Percentiles rank a stretch among this genome's conserved stretches.
Conservation (phyloP, 371 early-diverging fungal genomes). For the Haplosporangium sp. region DNA sequence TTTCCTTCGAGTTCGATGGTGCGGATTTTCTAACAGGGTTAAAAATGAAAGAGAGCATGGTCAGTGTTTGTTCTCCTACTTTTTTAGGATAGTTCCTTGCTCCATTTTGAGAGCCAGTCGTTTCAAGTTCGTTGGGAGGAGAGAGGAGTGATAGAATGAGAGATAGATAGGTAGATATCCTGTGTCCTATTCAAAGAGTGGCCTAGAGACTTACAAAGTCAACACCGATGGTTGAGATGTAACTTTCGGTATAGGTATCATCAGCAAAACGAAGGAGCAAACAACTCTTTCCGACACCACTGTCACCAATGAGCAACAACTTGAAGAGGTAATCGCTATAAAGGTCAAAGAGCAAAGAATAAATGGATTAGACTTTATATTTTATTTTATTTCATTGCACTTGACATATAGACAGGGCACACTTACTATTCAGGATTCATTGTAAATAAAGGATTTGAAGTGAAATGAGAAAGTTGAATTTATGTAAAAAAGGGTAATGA, state of each 20-base stretch:
- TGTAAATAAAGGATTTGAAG: background rate
- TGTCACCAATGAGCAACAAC: conserved; percentile 98
- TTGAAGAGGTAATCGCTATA: conserved; percentile 97
- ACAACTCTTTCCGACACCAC: conserved; percentile 99
- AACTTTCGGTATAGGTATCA: conserved; percentile 97
- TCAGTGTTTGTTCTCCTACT: background rate
- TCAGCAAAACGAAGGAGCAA: conserved; percentile 98
- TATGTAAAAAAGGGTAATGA: background rate
- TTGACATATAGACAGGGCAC: background rate
- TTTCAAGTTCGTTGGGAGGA: no score
- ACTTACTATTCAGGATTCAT: conserved; percentile 57
- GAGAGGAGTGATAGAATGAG: no score
- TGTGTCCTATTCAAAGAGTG: background rate
- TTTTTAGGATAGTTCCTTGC: background rate
- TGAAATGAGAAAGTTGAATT: background rate
- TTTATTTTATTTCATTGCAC: background rate
- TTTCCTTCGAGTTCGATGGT: conserved; percentile 98
- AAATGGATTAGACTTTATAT: background rate
- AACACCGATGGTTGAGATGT: conserved; percentile 99
- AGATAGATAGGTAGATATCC: background rate
- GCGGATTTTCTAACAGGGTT: conserved; percentile 92
- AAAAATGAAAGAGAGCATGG: background rate
- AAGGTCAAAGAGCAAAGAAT: background rate
- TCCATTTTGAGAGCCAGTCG: background rate
- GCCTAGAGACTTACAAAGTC: conserved; percentile 80